These are phyloP conservation scores for Clitopilus hobsonii DNA, from an alignment of 768 basidiomycete species.

Conservation along the genomic window DNA sequence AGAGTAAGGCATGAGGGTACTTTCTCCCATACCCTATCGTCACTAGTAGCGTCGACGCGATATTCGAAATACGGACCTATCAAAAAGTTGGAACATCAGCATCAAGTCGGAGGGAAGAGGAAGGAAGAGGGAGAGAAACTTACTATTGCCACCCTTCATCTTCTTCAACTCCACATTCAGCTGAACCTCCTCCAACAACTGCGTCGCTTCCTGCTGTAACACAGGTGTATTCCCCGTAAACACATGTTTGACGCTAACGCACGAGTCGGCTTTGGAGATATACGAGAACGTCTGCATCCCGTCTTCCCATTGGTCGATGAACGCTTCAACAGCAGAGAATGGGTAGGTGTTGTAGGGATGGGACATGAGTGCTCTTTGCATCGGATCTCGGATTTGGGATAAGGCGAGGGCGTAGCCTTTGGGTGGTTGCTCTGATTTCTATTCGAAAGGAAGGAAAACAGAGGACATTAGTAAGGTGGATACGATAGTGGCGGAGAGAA, in stretches of 20 bases:
- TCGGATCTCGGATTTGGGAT: constrained; percentile 27
- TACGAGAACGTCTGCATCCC: constrained; percentile 31
- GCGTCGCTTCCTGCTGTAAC: constrained; percentile 34
- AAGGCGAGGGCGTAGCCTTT: constrained; percentile 24
- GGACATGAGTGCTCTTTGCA: constrained; percentile 23
- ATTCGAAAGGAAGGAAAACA: constrained; percentile 7
- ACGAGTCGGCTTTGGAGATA: constrained; percentile 8
- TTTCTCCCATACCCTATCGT: constrained; percentile 12
- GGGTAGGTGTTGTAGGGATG: constrained; percentile 28
- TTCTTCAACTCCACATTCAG: constrained; percentile 23
- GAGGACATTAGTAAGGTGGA: not conserved
- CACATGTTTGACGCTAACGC: constrained; percentile 32
- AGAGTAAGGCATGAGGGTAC: constrained; percentile 19
- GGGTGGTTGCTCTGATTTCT: constrained; percentile 5
- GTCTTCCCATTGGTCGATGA: constrained; percentile 18
- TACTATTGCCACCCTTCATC: constrained; percentile 22
- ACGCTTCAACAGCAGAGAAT: constrained; percentile 7
- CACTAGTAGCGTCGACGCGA: constrained; percentile 7
- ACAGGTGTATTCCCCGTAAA: constrained; percentile 42
- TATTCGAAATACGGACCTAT: constrained; percentile 28
- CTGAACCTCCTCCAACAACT: constrained; percentile 36
- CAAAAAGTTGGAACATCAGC: not conserved
- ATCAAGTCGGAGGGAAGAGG: not conserved
- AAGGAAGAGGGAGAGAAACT: constrained; percentile 4
- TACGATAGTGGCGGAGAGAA: not conserved